Conservation (phyloP, 192 early-diverging fungal species). For the Coemansia sp. region DNA sequence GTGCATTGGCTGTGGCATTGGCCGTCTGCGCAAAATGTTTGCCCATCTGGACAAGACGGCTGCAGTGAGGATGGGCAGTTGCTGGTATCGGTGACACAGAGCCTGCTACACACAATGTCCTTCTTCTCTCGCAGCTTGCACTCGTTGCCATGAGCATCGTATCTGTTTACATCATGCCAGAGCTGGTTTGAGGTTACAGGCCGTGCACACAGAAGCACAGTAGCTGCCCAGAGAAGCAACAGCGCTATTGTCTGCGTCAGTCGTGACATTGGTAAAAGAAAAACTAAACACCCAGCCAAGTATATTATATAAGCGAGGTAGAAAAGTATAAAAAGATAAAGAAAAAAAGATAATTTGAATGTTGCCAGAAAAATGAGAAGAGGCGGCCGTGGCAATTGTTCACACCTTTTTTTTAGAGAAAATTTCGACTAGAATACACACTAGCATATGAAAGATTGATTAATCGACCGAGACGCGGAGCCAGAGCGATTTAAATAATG, state of each 20-base stretch:
- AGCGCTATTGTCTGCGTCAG: not conserved
- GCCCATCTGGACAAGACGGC: conserved; percentile 37
- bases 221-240: not conserved
- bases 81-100: conserved; percentile 44
- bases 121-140: conserved; percentile 44
- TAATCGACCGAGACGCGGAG: not conserved
- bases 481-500: not conserved
- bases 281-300: not conserved
- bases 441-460: not conserved
- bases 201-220: not conserved
- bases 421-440: not conserved
- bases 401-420: not conserved
- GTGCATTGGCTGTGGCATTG: conserved; percentile 52
- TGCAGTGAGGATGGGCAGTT: conserved; percentile 36
- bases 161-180: conserved; percentile 55
- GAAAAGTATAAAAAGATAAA: not conserved
- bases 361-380: not conserved
- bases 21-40: conserved; percentile 56
- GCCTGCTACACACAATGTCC: conserved; percentile 38
- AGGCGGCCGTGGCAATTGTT: not conserved
- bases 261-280: not conserved
- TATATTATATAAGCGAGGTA: not conserved
- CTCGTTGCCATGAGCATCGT: conserved; percentile 51
- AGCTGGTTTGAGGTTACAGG: conserved; percentile 20
- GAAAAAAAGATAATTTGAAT: not conserved